Percentiles rank a stretch among this genome's conserved stretches.
Conservation (phyloP, 805 yeast genomes). For the Ogataea paradorogensis region DNA sequence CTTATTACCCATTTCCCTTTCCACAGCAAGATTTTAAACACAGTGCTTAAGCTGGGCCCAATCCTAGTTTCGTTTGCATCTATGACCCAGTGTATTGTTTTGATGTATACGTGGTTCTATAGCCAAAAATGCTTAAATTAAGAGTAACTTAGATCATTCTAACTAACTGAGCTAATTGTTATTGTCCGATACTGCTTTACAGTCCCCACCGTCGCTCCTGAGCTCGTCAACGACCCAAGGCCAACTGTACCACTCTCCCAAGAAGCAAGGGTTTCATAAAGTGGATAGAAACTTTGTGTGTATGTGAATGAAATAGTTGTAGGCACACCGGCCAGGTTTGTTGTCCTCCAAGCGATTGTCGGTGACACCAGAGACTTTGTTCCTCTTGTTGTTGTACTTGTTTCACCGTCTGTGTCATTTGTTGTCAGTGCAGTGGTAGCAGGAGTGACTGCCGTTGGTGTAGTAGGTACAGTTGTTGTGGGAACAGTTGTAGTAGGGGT, state of each 20-base stretch:
- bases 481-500: constrained; percentile 10
- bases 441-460: not conserved
- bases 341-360: constrained; percentile 21
- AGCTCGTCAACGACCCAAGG: constrained; percentile 49
- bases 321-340: constrained; percentile 51
- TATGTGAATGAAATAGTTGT: constrained; percentile 43
- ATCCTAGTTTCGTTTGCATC: constrained; percentile 12
- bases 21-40: constrained; percentile 8
- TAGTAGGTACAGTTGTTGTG: not conserved
- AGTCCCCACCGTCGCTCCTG: constrained; percentile 65
- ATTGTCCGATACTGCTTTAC: constrained; percentile 41
- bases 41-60: constrained; percentile 7
- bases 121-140: constrained; percentile 11
- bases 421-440: not conserved
- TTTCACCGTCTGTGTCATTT: constrained; percentile 2
- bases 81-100: constrained; percentile 12
- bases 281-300: constrained; percentile 47
- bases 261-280: constrained; percentile 41
- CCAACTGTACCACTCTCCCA: constrained; percentile 71
- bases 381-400: constrained; percentile 13
- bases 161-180: constrained; percentile 32
- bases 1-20: not conserved
- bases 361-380: constrained; percentile 19
- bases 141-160: constrained; percentile 1
- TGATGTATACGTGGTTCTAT: constrained; percentile 10